Base-by-base conservation (phyloP, 129 eudicot genomes). In the Mikania micrantha region DNA sequence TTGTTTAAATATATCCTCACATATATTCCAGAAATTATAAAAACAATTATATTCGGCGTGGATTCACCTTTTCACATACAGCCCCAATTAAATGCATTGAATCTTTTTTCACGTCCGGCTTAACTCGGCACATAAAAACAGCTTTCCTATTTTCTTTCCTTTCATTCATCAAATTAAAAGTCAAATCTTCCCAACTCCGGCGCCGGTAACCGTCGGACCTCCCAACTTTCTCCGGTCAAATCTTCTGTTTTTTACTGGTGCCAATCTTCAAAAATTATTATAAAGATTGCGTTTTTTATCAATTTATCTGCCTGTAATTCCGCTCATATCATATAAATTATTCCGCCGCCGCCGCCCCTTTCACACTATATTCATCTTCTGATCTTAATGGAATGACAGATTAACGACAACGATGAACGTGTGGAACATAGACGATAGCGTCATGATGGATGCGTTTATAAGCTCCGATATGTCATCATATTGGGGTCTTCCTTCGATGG, bases 381-480 rank as follows among this genome's bases (percentile, higher is more conserved):
- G 56, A 54, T 42, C 31, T 72, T 9, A 3, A 81, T 81, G 80
- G 65, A 68, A 85, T 80, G 84, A 80, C 80, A 8, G 77, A 78
- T 31, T 79, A 76, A 42, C 54, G 13, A 39, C 72, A 19, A 31
- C 54, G 9, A 85, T 83, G 90, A 90, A 86, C 54, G 39, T 75
- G 3, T 89, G 96, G 96, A 70, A 74, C 4, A 12, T 85, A 2
- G 85, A 82, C 34, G 85, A 78, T 59, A 80, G 79, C 57, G 53
- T 81, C 0, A 78, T 86, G 88, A 81, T 83, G 82, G 95, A 87
- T 16, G 80, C 84, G 0, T 84, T 87, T 39, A 79, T 84, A 68
- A 64, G 79, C 63, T 74, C 85, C 24, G 95, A 87, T 62, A 77
- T 79, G 61, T 42, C 78, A 6, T 77, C 88, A 7, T 68, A 82